Evolutionary conservation across 495 filamentous ascomycete genomes (phyloP).

Genomic region (Parathielavia appendiculata): DNA sequence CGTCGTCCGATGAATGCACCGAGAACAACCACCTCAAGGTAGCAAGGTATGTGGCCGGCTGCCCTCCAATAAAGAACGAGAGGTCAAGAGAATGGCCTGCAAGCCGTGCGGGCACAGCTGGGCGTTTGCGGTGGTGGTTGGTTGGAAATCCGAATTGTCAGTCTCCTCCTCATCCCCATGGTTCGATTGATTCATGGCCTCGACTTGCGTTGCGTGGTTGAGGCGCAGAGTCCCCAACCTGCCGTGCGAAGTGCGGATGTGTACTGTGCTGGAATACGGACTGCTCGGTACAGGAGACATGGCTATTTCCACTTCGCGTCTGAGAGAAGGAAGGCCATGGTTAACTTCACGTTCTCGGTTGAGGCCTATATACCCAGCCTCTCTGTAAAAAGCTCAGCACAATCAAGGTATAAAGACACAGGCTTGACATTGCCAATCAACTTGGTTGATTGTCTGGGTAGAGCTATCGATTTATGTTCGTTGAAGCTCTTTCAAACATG

Average conservation of each 20-base stretch:
- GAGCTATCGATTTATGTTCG: too few relatives aligned
- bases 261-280: background rate
- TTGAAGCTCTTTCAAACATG: too few relatives aligned
- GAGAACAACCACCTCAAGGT: too few relatives aligned
- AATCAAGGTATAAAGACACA: too few relatives aligned
- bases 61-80: conserved; percentile 3
- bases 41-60: background rate
- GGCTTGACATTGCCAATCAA: too few relatives aligned
- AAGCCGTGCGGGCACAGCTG: conserved; percentile 1
- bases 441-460: too few relatives aligned
- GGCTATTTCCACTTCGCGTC: background rate
- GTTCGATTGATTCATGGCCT: background rate
- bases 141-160: background rate
- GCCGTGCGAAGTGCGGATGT: background rate
- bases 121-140: background rate
- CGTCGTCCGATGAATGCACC: background rate
- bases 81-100: background rate
- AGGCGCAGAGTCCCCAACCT: background rate
- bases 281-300: too few relatives aligned
- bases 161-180: too few relatives aligned
- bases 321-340: too few relatives aligned
- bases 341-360: too few relatives aligned
- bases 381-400: too few relatives aligned
- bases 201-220: background rate
- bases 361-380: too few relatives aligned